A percentile compares a stretch with the other conserved stretches of the same genome.
phyloP scores from a whole-genome alignment of 768 basidiomycete species.

The Mycena haematopus region DNA sequence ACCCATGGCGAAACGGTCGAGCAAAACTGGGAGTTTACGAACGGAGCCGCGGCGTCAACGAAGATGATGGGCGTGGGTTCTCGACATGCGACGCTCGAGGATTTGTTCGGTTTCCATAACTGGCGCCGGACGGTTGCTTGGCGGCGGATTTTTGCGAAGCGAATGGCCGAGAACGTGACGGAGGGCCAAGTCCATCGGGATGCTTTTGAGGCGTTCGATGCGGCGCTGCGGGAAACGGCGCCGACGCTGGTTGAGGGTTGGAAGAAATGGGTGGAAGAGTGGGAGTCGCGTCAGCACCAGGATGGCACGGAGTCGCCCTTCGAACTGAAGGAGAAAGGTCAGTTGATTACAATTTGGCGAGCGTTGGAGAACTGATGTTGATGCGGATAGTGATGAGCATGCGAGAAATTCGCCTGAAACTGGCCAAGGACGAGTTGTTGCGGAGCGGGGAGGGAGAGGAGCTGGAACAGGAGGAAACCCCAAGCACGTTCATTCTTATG shows the following conservation, averaged over 20 bases:
- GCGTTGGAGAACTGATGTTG: not conserved
- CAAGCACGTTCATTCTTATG: constrained; percentile 4
- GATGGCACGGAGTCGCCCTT: not conserved
- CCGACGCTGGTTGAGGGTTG: not conserved
- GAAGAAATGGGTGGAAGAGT: not conserved
- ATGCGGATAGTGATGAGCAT: constrained; percentile 1
- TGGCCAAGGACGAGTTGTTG: constrained; percentile 1
- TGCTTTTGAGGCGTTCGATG: constrained; percentile 4
- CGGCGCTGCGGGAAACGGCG: not conserved
- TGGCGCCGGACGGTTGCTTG: constrained; percentile 1
- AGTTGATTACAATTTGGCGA: too few relatives aligned
- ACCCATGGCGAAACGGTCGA: not conserved
- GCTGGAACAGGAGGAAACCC: not conserved
- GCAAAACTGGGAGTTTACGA: not conserved
- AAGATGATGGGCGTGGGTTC: not conserved
- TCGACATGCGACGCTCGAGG: constrained; percentile 5
- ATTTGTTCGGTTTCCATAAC: constrained; percentile 2
- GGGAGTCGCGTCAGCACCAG: constrained; percentile 4
- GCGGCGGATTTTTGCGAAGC: not conserved
- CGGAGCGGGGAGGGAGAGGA: constrained; percentile 2
- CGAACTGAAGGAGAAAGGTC: constrained; percentile 3
- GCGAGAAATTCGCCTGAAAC: not conserved
- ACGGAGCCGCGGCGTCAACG: not conserved
- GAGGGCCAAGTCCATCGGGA: not conserved
- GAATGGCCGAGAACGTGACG: constrained; percentile 1